phyloP scores from a whole-genome alignment of 176 grass and related monocot genomes.

The Alloteropsis semialata region DNA sequence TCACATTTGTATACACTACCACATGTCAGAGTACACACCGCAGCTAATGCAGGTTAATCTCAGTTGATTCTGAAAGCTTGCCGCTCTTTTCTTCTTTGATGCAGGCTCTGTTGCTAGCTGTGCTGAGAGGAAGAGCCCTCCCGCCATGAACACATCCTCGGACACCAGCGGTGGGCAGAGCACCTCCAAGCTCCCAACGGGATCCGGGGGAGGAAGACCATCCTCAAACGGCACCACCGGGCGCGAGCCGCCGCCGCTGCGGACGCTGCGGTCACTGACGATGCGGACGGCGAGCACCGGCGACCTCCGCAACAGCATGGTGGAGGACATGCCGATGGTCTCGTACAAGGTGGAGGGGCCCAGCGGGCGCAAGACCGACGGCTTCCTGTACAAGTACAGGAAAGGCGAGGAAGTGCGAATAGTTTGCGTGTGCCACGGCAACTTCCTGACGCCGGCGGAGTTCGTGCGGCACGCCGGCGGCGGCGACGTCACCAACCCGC shows the following conservation, averaged over 20 bases:
- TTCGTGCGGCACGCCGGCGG: conserved; percentile 91
- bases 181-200: not conserved
- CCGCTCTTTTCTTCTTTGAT: not conserved
- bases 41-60: not conserved
- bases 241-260: conserved; percentile 11
- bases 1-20: not conserved
- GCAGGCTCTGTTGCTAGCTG: not conserved
- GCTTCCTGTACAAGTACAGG: conserved; percentile 89
- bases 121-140: conserved; percentile 11
- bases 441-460: conserved; percentile 82
- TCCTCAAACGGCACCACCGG: not conserved
- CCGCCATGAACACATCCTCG: conserved; percentile 10
- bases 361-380: conserved; percentile 63
- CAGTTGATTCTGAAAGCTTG: not conserved
- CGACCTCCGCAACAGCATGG: conserved; percentile 69
- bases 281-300: conserved; percentile 50
- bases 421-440: conserved; percentile 95
- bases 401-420: conserved; percentile 81
- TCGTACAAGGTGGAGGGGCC: conserved; percentile 62
- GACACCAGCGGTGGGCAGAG: conserved; percentile 9
- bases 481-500: conserved; percentile 73
- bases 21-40: not conserved
- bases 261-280: conserved; percentile 47
- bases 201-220: not conserved
- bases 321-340: conserved; percentile 96